phyloP scores from a whole-genome alignment of 345 rosid species.

The Tarenaya hassleriana region DNA sequence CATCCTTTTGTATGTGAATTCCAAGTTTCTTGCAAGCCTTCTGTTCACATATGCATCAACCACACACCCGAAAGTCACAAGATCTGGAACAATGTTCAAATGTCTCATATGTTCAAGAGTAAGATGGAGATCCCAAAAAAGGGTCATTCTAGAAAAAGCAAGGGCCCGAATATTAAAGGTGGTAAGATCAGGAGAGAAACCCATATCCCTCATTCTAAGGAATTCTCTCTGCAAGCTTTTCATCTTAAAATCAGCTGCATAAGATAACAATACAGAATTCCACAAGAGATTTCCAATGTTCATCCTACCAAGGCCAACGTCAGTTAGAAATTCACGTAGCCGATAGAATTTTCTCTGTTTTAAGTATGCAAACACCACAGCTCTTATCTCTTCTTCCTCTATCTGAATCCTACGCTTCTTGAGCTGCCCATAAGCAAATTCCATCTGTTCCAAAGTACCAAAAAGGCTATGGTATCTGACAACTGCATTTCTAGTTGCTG shows the following conservation, averaged over 20 bases:
- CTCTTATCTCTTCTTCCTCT: conserved; percentile 49
- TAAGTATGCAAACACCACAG: conserved; percentile 47
- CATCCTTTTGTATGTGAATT: conserved; percentile 52
- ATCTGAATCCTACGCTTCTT: conserved; percentile 48
- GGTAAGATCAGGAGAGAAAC: conserved; percentile 66
- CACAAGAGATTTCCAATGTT: conserved; percentile 60
- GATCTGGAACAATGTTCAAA: conserved; percentile 53
- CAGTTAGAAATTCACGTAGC: conserved; percentile 53
- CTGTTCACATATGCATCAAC: conserved; percentile 81
- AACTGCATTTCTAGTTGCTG: conserved; percentile 44
- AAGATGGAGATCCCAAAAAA: conserved; percentile 90
- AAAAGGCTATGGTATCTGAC: conserved; percentile 42
- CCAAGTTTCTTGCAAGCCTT: conserved; percentile 57
- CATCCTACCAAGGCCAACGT: conserved; percentile 59
- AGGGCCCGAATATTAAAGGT: conserved; percentile 68
- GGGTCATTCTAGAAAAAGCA: conserved; percentile 72
- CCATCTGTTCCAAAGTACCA: conserved; percentile 57
- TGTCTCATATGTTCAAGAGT: conserved; percentile 75
- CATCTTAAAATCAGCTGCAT: conserved; percentile 82
- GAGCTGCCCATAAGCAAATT: conserved; percentile 48
- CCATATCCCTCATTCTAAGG: conserved; percentile 48
- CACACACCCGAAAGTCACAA: conserved; percentile 74
- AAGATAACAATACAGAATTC: conserved; percentile 71
- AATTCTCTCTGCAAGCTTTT: conserved; percentile 81
- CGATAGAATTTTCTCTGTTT: conserved; percentile 40